Percentiles rank a stretch among this genome's conserved stretches.
Evolutionary conservation across 495 filamentous ascomycete genomes (phyloP).

Genomic region (Chaetomidium leptoderma): DNA sequence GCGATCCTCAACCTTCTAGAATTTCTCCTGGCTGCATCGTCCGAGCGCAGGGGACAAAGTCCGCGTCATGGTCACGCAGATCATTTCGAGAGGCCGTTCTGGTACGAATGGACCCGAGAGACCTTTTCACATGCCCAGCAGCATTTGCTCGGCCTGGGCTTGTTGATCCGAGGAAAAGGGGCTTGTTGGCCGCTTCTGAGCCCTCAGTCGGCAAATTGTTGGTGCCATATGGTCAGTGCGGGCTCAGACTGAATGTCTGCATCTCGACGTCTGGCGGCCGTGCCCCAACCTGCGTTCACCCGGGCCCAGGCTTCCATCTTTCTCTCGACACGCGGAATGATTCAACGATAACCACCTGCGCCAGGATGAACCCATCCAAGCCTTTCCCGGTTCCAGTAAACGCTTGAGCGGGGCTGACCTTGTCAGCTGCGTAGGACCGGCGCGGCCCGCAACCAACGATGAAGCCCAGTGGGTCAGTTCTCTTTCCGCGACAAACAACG

Average conservation of each 20-base stretch:
- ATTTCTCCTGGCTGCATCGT: neutral
- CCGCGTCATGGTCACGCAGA: neutral
- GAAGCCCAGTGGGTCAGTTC: neutral
- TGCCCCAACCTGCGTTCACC: neutral
- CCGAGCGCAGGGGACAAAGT: neutral
- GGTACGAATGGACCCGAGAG: too few species aligned
- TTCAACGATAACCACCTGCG: too few species aligned
- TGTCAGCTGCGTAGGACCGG: neutral
- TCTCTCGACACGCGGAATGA: too few species aligned
- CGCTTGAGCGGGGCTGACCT: neutral
- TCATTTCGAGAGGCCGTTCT: neutral
- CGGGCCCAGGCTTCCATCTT: too few species aligned
- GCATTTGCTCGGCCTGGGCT: too few species aligned
- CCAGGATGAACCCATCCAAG: too few species aligned
- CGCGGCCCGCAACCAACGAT: neutral
- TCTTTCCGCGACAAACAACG: neutral
- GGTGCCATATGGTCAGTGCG: neutral
- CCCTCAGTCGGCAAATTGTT: too few species aligned
- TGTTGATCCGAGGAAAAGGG: neutral
- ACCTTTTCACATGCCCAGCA: too few species aligned
- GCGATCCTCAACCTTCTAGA: slow-evolving; percentile 16
- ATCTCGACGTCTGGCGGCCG: neutral
- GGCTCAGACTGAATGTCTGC: neutral
- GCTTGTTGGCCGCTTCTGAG: too few species aligned
- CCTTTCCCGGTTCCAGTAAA: neutral